Evolutionary conservation across 768 basidiomycete genomes (phyloP), one percentile per base, ranked within the genome.

Genomic region (Trametes punicea): DNA sequence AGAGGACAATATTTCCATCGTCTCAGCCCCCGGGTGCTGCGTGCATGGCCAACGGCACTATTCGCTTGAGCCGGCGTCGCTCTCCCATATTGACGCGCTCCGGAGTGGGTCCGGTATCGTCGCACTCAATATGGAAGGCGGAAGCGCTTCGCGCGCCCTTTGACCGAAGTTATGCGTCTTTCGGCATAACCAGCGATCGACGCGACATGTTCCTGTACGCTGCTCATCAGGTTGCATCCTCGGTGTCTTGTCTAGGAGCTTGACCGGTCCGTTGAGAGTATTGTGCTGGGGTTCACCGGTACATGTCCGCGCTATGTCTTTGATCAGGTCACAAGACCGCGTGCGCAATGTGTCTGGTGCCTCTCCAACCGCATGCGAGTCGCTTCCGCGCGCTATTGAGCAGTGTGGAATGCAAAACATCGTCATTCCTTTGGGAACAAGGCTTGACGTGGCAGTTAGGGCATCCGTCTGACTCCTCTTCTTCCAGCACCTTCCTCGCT

Each of bases 401-500:
- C n/a, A 5, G 5, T 15, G 34, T 3, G 34, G 4, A 36, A 10
- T 36, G 7, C 34, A 15, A 36, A n/a, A n/a, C n/a, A n/a, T n/a
- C n/a, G n/a, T n/a, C 15, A 13, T 36, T 36, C 15, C 34, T 36
- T 10, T n/a, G 13, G 31, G 34, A 5, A 15, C 34, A n/a, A 36
- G 4, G 34, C 34, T 8, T 36, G 13, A n/a, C 13, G n/a, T 31
- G 31, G 31, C 2, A 2, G 5, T 23, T 20, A 30, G 26, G 9
- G 31, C 5, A 20, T 10, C 6, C 21, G 30, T 46, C 48, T 40
- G 29, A 26, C 46, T 20, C 55, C 30, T 51, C 34, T 27, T 41
- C 55, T 47, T 47, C 46, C 64, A 97, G 94, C 41, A 96, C 93
- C 6, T 99, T 97, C 73, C 83, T 98, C 50, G 95, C 97, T 4